Evolutionary conservation across 192 early-diverging fungal species (phyloP), one percentile per base, ranked within the genome.

Genomic region (Coemansia sp.): DNA sequence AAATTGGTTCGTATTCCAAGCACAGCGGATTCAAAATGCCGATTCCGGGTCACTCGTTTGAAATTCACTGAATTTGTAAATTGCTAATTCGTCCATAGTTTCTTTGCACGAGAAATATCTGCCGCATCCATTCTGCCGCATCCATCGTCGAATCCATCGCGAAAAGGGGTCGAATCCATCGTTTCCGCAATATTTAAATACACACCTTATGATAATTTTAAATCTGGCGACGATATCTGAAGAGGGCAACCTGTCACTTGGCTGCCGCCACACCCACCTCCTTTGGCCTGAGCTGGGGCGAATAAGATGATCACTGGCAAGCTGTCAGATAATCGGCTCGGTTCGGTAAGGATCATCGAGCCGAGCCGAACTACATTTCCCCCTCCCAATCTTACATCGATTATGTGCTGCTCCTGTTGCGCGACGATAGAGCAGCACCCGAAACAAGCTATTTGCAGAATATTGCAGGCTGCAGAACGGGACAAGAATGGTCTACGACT

Each of bases 141-240:
- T 50, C 47, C 47, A 50, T 50, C 47, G 47, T 50, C 47, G 47
- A 50, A 50, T 50, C 47, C 47, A 50, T 50, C 47, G 47, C n/a
- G n/a, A 7, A 50, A 50, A 50, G 1, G 43, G 43, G 47, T 50
- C 47, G 47, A 22, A 50, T 50, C 47, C 47, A 50, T 50, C 47
- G n/a, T n/a, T 20, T 50, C 47, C 47, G 47, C 47, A 20, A 22
- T 50, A 20, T 50, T 50, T 50, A 50, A 22, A 50, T 50, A 50
- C 47, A 50, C 47, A 50, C 47, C 47, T 50, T 50, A 20, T 50
- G 47, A 50, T 50, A 50, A 50, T 50, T 50, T 50, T 50, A 50
- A 50, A 50, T 50, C 47, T 50, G 47, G 47, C 47, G 47, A 50
- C 47, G 47, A 50, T 50, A 50, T 50, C 47, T 50, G 47, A 50